phyloP scores from a whole-genome alignment of 176 grass and related monocot species.

The Paspalum notatum region DNA sequence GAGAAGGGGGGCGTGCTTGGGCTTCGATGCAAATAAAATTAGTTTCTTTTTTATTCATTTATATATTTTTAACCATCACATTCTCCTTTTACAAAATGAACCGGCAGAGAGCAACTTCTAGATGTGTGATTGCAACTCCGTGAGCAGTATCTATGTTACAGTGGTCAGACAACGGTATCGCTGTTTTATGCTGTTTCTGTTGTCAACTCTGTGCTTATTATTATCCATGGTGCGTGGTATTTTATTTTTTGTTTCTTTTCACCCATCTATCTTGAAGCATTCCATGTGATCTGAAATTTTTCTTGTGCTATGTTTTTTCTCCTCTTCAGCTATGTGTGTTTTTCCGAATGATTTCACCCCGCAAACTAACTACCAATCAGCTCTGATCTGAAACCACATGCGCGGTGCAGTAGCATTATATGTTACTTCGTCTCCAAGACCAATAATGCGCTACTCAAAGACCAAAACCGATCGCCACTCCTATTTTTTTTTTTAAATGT shows the following conservation, averaged over 20 bases:
- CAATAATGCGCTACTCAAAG: not conserved
- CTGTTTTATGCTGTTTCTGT: not conserved
- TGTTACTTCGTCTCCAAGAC: not conserved
- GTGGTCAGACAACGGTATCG: not conserved
- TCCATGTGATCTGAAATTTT: not conserved
- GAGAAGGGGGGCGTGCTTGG: not conserved
- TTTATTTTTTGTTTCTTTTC: not conserved
- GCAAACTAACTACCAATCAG: not conserved
- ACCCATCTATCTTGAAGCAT: not conserved
- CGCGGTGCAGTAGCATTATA: not conserved
- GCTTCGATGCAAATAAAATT: too few relatives aligned
- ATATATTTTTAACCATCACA: not conserved
- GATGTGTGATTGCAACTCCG: not conserved
- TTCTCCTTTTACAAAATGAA: not conserved
- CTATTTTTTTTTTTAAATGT: not conserved
- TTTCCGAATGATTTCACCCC: not conserved
- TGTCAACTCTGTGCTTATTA: too few relatives aligned
- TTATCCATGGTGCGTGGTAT: too few relatives aligned
- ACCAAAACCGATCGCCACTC: not conserved
- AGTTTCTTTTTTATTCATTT: not conserved
- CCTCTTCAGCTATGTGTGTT: too few relatives aligned
- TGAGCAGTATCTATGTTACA: not conserved
- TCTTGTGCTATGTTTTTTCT: not conserved
- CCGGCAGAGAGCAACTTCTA: not conserved
- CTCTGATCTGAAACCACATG: slow-evolving; percentile 1